phyloP scores from a whole-genome alignment of 108 stramenopile species.

The Nitzschia putrida region DNA sequence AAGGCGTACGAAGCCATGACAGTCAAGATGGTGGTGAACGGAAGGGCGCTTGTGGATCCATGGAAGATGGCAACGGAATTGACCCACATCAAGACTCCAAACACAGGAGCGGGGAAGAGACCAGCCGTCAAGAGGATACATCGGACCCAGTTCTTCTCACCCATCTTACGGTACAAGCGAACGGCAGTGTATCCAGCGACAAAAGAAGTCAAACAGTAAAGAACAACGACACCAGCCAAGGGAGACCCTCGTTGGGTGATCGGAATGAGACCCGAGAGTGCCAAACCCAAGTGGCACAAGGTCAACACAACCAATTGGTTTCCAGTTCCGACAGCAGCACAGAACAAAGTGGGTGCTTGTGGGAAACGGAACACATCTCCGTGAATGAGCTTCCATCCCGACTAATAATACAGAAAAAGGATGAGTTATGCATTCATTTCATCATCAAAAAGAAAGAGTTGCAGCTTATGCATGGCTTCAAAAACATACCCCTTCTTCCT shows the following conservation, averaged over 20 bases:
- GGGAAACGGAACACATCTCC: no score
- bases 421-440: no score
- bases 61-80: slow-evolving; percentile 91
- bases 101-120: slow-evolving; percentile 88
- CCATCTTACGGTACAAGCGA: slow-evolving; percentile 91
- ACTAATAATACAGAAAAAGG: no score
- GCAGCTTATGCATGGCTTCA: no score
- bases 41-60: slow-evolving; percentile 93
- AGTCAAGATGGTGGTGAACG: slow-evolving; percentile 93
- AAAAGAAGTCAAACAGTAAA: no score
- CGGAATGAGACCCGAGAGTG: slow-evolving; percentile 83
- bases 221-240: slow-evolving; percentile 85
- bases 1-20: no score
- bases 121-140: slow-evolving; percentile 82
- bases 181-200: no score
- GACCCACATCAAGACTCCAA: slow-evolving; percentile 84
- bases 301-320: slow-evolving; percentile 83
- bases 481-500: slow-evolving; percentile 88
- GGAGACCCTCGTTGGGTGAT: slow-evolving; percentile 92
- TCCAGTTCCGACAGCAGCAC: no score
- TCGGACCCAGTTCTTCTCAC: slow-evolving; percentile 90
- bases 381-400: no score
- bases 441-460: no score
- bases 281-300: slow-evolving; percentile 83
- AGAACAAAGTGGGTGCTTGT: no score